Conservation (phyloP, 2,329 filamentous ascomycete species). For the Microsporum audouinii region DNA sequence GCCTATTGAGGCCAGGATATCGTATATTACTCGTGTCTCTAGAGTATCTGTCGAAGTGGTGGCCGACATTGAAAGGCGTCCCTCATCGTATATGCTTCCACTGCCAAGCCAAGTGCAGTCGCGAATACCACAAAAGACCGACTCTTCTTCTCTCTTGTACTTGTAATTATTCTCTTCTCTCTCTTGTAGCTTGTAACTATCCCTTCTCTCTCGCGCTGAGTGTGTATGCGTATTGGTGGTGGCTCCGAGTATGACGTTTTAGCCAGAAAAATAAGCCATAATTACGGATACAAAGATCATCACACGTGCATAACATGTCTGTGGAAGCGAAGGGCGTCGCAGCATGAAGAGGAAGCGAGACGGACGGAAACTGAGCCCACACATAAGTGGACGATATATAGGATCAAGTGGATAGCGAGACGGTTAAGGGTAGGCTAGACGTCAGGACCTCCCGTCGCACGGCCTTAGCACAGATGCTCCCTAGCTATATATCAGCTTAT, state of each 20-base stretch:
- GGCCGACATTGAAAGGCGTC: background rate
- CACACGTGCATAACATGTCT: background rate
- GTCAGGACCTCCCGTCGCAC: background rate
- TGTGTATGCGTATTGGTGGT: background rate
- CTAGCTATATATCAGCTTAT: background rate
- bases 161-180: background rate
- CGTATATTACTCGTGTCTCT: background rate
- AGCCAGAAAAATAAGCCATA: background rate
- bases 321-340: background rate
- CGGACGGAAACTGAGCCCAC: background rate
- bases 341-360: background rate
- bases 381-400: too few relatives aligned
- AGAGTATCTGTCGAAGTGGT: background rate
- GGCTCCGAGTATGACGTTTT: too few relatives aligned
- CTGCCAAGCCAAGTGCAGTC: background rate
- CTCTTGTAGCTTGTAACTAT: too few relatives aligned
- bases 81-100: background rate
- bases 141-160: background rate
- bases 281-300: background rate
- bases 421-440: background rate
- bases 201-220: too few relatives aligned
- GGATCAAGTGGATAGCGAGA: too few relatives aligned
- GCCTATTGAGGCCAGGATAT: background rate
- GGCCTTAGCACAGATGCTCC: background rate
- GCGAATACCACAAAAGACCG: background rate